phyloP scores from a whole-genome alignment of 371 early-diverging fungal species.

The Mycotypha africana region DNA sequence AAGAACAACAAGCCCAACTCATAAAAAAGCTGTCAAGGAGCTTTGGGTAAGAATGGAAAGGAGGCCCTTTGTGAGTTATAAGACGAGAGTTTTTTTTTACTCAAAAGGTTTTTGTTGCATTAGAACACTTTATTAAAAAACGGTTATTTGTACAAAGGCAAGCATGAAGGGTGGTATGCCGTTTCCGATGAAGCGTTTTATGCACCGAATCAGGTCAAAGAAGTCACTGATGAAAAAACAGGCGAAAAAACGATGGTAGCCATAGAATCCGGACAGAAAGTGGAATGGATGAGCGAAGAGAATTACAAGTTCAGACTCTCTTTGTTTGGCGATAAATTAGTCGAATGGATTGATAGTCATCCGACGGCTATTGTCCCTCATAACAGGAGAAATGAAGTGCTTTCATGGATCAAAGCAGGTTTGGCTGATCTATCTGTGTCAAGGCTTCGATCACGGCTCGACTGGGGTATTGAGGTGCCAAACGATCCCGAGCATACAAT shows the following conservation, averaged over 20 bases:
- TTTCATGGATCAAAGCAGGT: conserved; percentile 46
- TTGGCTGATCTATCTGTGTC: conserved; percentile 84
- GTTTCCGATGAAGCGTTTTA: conserved; percentile 95
- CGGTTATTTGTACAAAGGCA: conserved; percentile 90
- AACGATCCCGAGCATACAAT: conserved; percentile 84
- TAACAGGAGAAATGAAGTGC: conserved; percentile 57
- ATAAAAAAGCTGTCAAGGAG: conserved; percentile 61
- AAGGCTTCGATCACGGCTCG: conserved; percentile 68
- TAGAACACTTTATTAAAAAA: conserved; percentile 57
- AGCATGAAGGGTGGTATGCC: conserved; percentile 94
- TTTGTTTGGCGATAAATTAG: conserved; percentile 52
- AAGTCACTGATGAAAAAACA: conserved; percentile 51
- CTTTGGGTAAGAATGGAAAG: conserved; percentile 66
- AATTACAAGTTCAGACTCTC: conserved; percentile 90
- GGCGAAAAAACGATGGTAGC: conserved; percentile 57
- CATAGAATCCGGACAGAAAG: conserved; percentile 77
- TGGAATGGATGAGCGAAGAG: conserved; percentile 89
- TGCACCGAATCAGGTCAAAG: conserved; percentile 66
- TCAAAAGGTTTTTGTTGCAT: too few relatives aligned
- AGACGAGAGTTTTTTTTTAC: too few relatives aligned
- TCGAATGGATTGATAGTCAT: conserved; percentile 66
- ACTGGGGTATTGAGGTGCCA: conserved; percentile 95
- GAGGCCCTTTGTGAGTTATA: too few relatives aligned
- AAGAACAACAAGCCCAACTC: conserved; percentile 81
- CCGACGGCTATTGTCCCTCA: conserved; percentile 58